phyloP scores from a whole-genome alignment of 2,329 filamentous ascomycete species.

The Neopestalotiopsis sp. region DNA sequence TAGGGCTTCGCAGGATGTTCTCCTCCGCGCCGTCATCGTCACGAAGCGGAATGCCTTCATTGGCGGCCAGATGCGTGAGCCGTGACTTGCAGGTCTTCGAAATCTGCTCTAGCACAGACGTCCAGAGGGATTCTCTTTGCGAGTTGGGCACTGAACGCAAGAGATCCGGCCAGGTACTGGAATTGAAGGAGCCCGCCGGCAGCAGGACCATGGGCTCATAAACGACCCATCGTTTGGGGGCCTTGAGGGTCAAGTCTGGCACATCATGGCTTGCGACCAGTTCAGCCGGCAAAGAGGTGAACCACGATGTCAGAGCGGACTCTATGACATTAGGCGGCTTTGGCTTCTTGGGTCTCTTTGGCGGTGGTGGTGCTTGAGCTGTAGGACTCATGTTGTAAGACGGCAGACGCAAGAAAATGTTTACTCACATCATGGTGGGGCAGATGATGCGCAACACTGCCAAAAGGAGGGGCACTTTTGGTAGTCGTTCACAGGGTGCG shows the following conservation, averaged over 20 bases:
- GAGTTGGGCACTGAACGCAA: conserved; percentile 29
- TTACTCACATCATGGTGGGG: conserved; percentile 2
- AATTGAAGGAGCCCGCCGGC: conserved; percentile 62
- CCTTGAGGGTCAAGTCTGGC: conserved; percentile 42
- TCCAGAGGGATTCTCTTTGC: conserved; percentile 48
- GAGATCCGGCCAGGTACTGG: conserved; percentile 44
- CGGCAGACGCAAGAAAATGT: not conserved
- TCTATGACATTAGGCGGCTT: conserved; percentile 27
- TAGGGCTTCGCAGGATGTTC: conserved; percentile 78
- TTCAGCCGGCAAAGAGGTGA: not conserved
- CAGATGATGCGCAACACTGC: not conserved
- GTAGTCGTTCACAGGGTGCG: not conserved
- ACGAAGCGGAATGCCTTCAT: conserved; percentile 64
- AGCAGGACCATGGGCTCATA: conserved; percentile 68
- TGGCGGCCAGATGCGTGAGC: conserved; percentile 65
- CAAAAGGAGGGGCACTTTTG: not conserved
- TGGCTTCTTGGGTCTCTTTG: conserved; percentile 11
- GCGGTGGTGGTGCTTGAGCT: not conserved
- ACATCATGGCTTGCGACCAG: conserved; percentile 17
- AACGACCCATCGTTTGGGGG: conserved; percentile 63
- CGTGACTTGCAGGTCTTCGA: conserved; percentile 40
- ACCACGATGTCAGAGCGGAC: conserved; percentile 25
- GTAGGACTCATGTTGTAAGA: not conserved
- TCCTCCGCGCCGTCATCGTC: conserved; percentile 41
- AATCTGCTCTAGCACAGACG: conserved; percentile 51